A percentile compares a stretch with the other conserved stretches of the same genome.
Conservation (phyloP, 1,139 yeast genomes). For the Kurtzmaniella natalensis region DNA sequence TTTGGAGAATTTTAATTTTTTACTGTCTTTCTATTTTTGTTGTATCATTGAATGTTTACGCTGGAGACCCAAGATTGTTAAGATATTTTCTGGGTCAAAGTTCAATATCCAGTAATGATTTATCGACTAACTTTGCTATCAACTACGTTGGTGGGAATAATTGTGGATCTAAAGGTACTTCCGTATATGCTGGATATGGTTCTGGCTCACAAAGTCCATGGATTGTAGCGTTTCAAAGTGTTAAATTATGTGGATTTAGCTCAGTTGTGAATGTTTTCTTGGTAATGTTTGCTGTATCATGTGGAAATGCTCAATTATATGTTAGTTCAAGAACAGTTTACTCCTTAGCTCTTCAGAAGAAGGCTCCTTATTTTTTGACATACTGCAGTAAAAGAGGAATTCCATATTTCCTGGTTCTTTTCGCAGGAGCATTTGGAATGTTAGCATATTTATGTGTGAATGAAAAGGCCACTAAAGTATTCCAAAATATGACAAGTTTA, state of each 20-base stretch:
- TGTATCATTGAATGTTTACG: conserved; percentile 65
- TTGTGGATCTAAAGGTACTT: conserved; percentile 23
- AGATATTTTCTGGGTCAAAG: conserved; percentile 43
- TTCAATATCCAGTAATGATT: conserved; percentile 22
- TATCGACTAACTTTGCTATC: conserved; percentile 29
- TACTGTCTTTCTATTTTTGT: conserved; percentile 69
- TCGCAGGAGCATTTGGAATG: conserved; percentile 57
- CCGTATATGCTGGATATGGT: conserved; percentile 45
- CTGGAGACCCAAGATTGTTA: conserved; percentile 70
- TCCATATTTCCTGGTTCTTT: conserved; percentile 66
- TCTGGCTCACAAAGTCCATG: conserved; percentile 73
- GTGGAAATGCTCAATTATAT: conserved; percentile 74
- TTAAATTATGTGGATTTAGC: conserved; percentile 60
- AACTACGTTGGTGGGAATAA: conserved; percentile 37
- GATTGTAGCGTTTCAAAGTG: conserved; percentile 72
- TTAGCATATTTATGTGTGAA: conserved; percentile 58
- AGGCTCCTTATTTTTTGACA: conserved; percentile 60
- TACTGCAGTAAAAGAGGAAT: conserved; percentile 63
- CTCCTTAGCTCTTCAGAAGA: conserved; percentile 66
- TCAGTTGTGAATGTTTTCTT: conserved; percentile 62
- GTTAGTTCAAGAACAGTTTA: conserved; percentile 77
- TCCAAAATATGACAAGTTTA: conserved; percentile 59
- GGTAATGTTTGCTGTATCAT: conserved; percentile 69
- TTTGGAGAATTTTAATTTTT: conserved; percentile 65
- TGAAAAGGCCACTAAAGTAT: conserved; percentile 57